Evolutionary conservation across 2,329 filamentous ascomycete species (phyloP).

Genomic region (Rugonectria rugulosa): DNA sequence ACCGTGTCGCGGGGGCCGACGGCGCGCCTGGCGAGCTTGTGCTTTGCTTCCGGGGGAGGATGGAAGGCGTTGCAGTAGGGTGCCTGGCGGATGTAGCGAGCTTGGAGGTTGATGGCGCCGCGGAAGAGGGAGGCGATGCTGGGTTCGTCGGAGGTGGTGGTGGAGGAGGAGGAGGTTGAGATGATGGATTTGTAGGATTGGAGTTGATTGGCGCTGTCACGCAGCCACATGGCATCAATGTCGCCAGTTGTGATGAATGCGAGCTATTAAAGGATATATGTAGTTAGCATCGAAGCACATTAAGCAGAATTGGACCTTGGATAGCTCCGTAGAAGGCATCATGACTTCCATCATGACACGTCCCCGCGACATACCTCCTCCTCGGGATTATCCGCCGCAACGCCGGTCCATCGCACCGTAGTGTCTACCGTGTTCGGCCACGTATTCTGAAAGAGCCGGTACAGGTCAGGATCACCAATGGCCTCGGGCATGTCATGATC

Average conservation of each 20-base stretch:
- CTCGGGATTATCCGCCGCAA: slow-evolving; percentile 60
- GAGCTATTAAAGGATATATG: too few species aligned
- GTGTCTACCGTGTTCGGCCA: slow-evolving; percentile 81
- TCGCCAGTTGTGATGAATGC: slow-evolving; percentile 86
- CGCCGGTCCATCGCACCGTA: slow-evolving; percentile 73
- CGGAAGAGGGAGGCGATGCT: slow-evolving; percentile 72
- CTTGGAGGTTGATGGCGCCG: slow-evolving; percentile 79
- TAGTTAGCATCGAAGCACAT: not conserved
- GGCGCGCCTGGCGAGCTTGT: slow-evolving; percentile 30
- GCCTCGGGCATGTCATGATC: slow-evolving; percentile 67
- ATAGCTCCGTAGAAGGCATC: too few species aligned
- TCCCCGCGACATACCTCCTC: slow-evolving; percentile 58
- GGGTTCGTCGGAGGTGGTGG: slow-evolving; percentile 54
- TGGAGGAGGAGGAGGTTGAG: slow-evolving; percentile 23
- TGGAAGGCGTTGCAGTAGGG: slow-evolving; percentile 97
- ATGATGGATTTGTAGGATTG: slow-evolving; percentile 76
- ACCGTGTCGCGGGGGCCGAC: slow-evolving; percentile 56
- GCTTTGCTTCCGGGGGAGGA: slow-evolving; percentile 74
- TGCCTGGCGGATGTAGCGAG: slow-evolving; percentile 70
- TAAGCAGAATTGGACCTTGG: too few species aligned
- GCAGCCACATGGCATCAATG: slow-evolving; percentile 92
- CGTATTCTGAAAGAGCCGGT: slow-evolving; percentile 73
- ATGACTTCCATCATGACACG: not conserved
- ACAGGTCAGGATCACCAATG: slow-evolving; percentile 80
- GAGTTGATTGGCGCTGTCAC: slow-evolving; percentile 85